Evolutionary conservation across 2,329 filamentous ascomycete species (phyloP).

Genomic region (Neofusicoccum ribis): DNA sequence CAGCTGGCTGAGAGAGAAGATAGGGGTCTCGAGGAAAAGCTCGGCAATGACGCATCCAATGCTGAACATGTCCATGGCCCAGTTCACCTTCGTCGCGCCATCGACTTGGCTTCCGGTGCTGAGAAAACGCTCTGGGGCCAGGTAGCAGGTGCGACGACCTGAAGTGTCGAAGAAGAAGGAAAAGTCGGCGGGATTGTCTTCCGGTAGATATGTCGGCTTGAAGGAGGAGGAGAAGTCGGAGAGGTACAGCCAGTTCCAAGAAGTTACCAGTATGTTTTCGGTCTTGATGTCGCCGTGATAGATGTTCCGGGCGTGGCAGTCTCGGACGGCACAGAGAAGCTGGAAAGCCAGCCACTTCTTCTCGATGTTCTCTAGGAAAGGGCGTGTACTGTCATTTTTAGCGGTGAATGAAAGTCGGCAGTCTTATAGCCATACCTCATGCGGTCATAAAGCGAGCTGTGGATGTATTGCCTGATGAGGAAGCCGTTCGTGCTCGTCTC

Average conservation of each 20-base stretch:
- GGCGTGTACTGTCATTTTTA: constrained; percentile 71
- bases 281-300: constrained; percentile 99
- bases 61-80: constrained; percentile 99
- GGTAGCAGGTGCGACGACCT: constrained; percentile 85
- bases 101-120: constrained; percentile 67
- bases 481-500: constrained; percentile 92
- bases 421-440: constrained; percentile 54
- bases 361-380: constrained; percentile 95
- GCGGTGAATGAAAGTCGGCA: not conserved
- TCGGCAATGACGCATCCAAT: constrained; percentile 96
- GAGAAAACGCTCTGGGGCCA: constrained; percentile 91
- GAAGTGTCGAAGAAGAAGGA: constrained; percentile 98
- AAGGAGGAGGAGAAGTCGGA: constrained; percentile 96
- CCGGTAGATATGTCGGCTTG: constrained; percentile 89
- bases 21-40: constrained; percentile 88
- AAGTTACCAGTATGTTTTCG: constrained; percentile 94
- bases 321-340: constrained; percentile 84
- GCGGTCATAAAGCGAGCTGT: constrained; percentile 95
- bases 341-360: constrained; percentile 99
- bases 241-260: constrained; percentile 98
- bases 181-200: constrained; percentile 96
- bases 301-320: constrained; percentile 84
- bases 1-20: constrained; percentile 96
- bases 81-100: constrained; percentile 65
- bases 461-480: constrained; percentile 89